A percentile compares a stretch with the other conserved stretches of the same genome.
phyloP scores from a whole-genome alignment of 2,329 filamentous ascomycete genomes.

The Mycocentrospora acerina region DNA sequence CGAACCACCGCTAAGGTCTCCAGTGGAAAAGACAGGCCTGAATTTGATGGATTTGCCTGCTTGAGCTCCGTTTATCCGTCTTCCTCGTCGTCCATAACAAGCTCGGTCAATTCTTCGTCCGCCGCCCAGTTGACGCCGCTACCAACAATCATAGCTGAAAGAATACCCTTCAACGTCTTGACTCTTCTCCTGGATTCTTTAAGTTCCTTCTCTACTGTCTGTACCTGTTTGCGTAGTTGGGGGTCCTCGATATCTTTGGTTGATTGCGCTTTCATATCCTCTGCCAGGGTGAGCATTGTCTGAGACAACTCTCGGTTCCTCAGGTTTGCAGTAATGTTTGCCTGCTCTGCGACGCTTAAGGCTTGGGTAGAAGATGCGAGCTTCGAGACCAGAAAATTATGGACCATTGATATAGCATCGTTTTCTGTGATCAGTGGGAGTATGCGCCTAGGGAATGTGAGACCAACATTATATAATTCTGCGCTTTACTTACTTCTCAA shows the following conservation, averaged over 20 bases:
- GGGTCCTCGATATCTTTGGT: constrained; percentile 57
- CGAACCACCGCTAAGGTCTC: too few relatives aligned
- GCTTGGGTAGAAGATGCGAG: constrained; percentile 55
- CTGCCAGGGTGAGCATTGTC: constrained; percentile 64
- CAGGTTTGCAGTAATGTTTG: constrained; percentile 58
- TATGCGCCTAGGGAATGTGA: constrained; percentile 57
- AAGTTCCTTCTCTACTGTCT: constrained; percentile 60
- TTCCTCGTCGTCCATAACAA: constrained; percentile 70
- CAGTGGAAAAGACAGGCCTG: too few relatives aligned
- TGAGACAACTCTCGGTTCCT: constrained; percentile 65
- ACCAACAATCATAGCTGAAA: constrained; percentile 76
- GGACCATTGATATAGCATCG: constrained; percentile 64
- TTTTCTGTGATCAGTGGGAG: constrained; percentile 66
- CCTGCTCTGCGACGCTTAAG: constrained; percentile 59
- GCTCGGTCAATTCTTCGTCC: constrained; percentile 65
- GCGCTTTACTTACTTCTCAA: constrained; percentile 62
- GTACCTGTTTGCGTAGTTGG: constrained; percentile 57
- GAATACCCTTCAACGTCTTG: constrained; percentile 74
- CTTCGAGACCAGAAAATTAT: constrained; percentile 61
- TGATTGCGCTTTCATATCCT: constrained; percentile 56
- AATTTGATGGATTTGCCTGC: too few relatives aligned
- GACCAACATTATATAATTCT: constrained; percentile 1
- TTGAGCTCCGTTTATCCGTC: constrained; percentile 19
- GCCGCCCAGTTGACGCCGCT: constrained; percentile 81
- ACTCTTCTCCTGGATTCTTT: constrained; percentile 66